Conservation (phyloP, 805 yeast genomes). For the Kluyveromyces aestuarii region DNA sequence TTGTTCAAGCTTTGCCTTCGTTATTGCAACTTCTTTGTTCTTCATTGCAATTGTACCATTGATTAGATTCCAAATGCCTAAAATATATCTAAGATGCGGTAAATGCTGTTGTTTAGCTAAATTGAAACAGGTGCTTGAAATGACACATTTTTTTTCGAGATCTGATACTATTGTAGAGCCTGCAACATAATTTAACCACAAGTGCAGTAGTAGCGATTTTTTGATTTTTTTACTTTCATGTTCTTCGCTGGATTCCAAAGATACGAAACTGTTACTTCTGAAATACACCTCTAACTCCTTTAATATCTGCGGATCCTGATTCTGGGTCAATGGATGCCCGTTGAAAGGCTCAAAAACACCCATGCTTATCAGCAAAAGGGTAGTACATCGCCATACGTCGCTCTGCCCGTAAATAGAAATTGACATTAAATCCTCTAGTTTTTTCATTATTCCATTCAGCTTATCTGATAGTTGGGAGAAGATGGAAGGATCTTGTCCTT, state of each 20-base stretch:
- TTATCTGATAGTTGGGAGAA: neutral
- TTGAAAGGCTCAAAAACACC: conserved; percentile 27
- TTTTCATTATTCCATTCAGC: conserved; percentile 13
- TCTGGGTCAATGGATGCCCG: conserved; percentile 19
- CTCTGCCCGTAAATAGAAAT: conserved; percentile 13
- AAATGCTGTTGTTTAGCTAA: conserved; percentile 18
- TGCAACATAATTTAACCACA: conserved; percentile 23
- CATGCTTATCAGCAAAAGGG: conserved; percentile 21
- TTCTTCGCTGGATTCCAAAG: neutral
- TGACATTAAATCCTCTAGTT: conserved; percentile 8
- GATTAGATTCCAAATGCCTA: conserved; percentile 27
- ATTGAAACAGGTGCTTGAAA: conserved; percentile 23
- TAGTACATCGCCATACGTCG: conserved; percentile 21
- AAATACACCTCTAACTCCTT: conserved; percentile 16
- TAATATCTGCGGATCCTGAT: conserved; percentile 14
- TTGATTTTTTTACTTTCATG: conserved; percentile 11
- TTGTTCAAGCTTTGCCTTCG: conserved; percentile 18
- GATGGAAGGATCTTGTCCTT: neutral
- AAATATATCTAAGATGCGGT: conserved; percentile 15
- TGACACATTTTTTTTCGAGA: conserved; percentile 14
- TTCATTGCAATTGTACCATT: conserved; percentile 26
- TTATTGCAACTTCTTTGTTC: conserved; percentile 20
- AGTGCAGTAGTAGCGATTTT: conserved; percentile 18
- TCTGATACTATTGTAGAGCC: conserved; percentile 25
- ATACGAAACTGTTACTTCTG: conserved; percentile 13